phyloP scores from a whole-genome alignment of 192 early-diverging fungal genomes.

The Dimargaris xerosporica region DNA sequence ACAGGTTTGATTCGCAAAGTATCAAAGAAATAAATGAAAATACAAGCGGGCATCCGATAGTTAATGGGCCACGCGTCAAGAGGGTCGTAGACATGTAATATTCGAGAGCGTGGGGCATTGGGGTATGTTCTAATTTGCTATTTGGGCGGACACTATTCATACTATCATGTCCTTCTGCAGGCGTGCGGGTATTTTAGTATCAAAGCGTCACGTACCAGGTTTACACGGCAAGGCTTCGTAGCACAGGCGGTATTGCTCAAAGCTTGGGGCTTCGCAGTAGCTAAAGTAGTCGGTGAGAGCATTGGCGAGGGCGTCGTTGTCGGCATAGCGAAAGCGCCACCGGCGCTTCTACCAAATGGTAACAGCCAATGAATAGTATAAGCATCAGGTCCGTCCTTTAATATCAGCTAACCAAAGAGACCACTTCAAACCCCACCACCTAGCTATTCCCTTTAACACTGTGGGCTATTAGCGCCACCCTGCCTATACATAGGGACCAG shows the following conservation, averaged over 20 bases:
- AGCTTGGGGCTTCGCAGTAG: neutral
- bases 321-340: neutral
- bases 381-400: too few species aligned
- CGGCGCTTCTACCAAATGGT: too few species aligned
- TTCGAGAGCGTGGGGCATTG: neutral
- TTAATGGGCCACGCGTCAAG: neutral
- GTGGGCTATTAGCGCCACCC: too few species aligned
- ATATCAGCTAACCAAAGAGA: too few species aligned
- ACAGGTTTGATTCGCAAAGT: neutral
- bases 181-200: neutral
- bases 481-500: too few species aligned
- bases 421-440: too few species aligned
- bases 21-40: neutral
- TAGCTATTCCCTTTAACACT: too few species aligned
- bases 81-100: neutral
- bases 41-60: neutral
- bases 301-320: constrained; percentile 4
- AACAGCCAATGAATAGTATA: too few species aligned
- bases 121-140: neutral
- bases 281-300: constrained; percentile 4
- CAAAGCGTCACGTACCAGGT: neutral
- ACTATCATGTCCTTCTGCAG: neutral
- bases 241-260: neutral
- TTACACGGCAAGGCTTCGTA: neutral
- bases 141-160: neutral